These are phyloP conservation scores for Penicillium sp. DNA, from an alignment of 2,329 filamentous ascomycete species.

Conservation along the genomic window DNA sequence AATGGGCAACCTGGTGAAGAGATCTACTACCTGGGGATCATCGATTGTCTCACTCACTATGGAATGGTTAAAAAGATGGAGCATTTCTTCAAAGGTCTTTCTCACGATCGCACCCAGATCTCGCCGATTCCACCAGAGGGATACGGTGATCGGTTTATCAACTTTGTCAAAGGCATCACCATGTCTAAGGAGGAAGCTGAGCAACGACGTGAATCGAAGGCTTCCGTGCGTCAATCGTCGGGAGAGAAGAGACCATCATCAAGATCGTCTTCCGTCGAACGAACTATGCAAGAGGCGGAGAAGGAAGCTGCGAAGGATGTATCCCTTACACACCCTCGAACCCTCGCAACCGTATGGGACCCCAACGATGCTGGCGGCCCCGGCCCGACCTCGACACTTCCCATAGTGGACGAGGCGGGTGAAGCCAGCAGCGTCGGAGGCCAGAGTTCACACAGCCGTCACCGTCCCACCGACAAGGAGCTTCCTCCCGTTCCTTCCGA, in stretches of 20 bases:
- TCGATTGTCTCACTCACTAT: conserved; percentile 97
- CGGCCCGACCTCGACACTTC: conserved; percentile 59
- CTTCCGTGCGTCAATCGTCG: conserved; percentile 25
- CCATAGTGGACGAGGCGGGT: conserved; percentile 86
- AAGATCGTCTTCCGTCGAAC: conserved; percentile 47
- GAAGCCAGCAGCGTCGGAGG: conserved; percentile 69
- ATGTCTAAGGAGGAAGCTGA: conserved; percentile 84
- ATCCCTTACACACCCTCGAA: conserved; percentile 61
- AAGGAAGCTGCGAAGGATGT: conserved; percentile 60
- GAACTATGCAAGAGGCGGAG: conserved; percentile 60
- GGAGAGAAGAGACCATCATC: conserved; percentile 25
- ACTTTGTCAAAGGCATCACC: conserved; percentile 86
- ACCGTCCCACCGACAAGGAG: conserved; percentile 31
- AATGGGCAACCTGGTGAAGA: conserved; percentile 80
- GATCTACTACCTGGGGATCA: conserved; percentile 97
- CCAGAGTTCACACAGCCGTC: conserved; percentile 53
- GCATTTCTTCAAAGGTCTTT: conserved; percentile 94
- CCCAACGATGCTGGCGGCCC: conserved; percentile 56
- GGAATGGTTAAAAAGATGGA: conserved; percentile 92
- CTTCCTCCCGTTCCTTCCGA: conserved; percentile 27
- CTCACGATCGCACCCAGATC: conserved; percentile 78
- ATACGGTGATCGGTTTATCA: conserved; percentile 91
- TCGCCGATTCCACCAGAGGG: conserved; percentile 86
- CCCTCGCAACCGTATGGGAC: conserved; percentile 58
- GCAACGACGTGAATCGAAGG: conserved; percentile 41